Evolutionary conservation across 192 early-diverging fungal species (phyloP).

Genomic region (Linnemannia schmuckeri): DNA sequence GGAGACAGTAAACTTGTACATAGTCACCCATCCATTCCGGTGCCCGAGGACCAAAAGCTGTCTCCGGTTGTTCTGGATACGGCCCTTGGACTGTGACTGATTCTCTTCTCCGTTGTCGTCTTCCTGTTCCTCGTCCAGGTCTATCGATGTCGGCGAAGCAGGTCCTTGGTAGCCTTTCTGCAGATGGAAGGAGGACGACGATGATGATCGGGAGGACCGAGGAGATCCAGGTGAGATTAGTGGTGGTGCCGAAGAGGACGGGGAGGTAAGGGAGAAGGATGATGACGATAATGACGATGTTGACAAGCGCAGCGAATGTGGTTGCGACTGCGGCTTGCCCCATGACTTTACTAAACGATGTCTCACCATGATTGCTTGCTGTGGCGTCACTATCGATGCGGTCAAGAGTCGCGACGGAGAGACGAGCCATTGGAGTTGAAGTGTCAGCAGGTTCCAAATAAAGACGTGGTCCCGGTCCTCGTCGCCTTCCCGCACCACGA

Average conservation of each 20-base stretch:
- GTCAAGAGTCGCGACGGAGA: constrained; percentile 43
- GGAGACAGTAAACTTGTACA: constrained; percentile 51
- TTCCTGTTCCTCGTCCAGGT: constrained; percentile 27
- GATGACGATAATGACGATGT: constrained; percentile 7
- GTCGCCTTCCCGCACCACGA: constrained; percentile 36
- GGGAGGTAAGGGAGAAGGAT: constrained; percentile 16
- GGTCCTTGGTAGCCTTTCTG: constrained; percentile 21
- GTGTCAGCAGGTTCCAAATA: constrained; percentile 48
- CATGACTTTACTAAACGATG: constrained; percentile 60
- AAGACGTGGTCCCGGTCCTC: constrained; percentile 52
- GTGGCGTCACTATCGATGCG: constrained; percentile 48
- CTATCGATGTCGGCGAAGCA: constrained; percentile 13
- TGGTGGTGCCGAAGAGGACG: constrained; percentile 18
- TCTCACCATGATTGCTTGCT: constrained; percentile 58
- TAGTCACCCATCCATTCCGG: constrained; percentile 42
- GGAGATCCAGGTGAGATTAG: constrained; percentile 54
- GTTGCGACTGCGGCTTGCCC: constrained; percentile 26
- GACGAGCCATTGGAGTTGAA: constrained; percentile 46
- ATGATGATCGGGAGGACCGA: constrained; percentile 32
- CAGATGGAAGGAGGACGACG: constrained; percentile 20
- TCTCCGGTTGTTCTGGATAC: constrained; percentile 40
- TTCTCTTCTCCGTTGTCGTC: constrained; percentile 11
- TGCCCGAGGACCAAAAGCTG: constrained; percentile 51
- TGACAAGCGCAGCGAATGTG: background rate
- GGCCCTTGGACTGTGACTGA: constrained; percentile 1